Percentiles rank a stretch among this genome's conserved stretches.
Evolutionary conservation across 345 rosid species (phyloP).

Genomic region (Melaleuca quinquenervia): DNA sequence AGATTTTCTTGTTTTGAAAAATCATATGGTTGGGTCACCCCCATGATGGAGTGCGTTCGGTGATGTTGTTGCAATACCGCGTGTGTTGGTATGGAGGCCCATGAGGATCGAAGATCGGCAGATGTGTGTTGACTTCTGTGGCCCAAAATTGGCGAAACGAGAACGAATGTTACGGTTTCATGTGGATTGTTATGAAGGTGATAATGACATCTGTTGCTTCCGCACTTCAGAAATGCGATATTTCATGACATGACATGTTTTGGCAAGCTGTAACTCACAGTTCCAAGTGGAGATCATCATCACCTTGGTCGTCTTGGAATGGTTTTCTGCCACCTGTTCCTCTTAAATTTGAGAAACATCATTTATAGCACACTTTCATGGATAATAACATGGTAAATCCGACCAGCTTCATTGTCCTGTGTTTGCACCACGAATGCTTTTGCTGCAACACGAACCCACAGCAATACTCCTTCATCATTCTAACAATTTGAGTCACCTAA

Average conservation of each 20-base stretch:
- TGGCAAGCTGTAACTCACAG: not conserved
- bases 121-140: not conserved
- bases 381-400: not conserved
- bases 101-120: not conserved
- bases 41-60: not conserved
- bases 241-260: not conserved
- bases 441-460: not conserved
- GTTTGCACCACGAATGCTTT: not conserved
- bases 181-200: not conserved
- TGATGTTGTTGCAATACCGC: not conserved
- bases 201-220: not conserved
- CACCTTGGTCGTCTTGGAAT: not conserved
- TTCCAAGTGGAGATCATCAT: not conserved
- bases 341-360: not conserved
- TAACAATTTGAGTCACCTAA: not conserved
- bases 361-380: not conserved
- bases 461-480: not conserved
- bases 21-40: not conserved
- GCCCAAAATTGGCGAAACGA: not conserved
- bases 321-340: not conserved
- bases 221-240: not conserved
- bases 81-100: not conserved
- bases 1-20: rapidly evolving
- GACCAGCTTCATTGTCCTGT: not conserved
- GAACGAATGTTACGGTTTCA: not conserved